phyloP scores from a whole-genome alignment of 2,329 filamentous ascomycete genomes.

The Monilinia aucupariae region DNA sequence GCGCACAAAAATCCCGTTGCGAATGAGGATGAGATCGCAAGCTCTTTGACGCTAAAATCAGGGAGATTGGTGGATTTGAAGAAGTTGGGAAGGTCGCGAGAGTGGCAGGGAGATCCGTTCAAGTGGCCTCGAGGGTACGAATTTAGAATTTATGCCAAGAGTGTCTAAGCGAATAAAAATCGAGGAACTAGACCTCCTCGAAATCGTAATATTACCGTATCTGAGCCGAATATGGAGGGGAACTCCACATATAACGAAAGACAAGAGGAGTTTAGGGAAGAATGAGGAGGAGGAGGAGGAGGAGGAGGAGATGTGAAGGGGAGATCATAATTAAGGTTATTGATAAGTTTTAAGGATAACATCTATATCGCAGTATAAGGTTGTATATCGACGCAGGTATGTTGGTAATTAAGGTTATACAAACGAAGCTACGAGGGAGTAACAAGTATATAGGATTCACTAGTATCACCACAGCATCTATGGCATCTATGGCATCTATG shows the following conservation, averaged over 20 bases:
- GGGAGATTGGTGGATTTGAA: constrained; percentile 19
- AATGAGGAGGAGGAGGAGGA: background rate
- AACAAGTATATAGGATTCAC: no score
- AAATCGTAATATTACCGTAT: background rate
- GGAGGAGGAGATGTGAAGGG: background rate
- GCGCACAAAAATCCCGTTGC: background rate
- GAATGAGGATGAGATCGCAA: constrained; percentile 11
- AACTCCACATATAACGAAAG: background rate
- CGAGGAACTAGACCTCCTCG: constrained; percentile 1
- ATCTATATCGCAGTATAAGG: no score
- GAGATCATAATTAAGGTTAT: background rate
- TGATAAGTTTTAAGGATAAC: no score
- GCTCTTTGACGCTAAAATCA: constrained; percentile 19
- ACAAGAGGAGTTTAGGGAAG: background rate
- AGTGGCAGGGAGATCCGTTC: constrained; percentile 15
- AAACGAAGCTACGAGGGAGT: no score
- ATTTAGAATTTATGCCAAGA: constrained; percentile 22
- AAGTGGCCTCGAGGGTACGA: constrained; percentile 15
- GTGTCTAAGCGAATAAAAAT: constrained; percentile 13
- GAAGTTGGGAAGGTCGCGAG: constrained; percentile 12
- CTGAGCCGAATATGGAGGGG: background rate
- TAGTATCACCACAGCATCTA: no score
- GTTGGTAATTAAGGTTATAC: no score
- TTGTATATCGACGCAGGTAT: no score
- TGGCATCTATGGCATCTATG: no score